Base-by-base conservation (phyloP, 1,139 yeast species). In the Entelexis paramagnoliae region DNA sequence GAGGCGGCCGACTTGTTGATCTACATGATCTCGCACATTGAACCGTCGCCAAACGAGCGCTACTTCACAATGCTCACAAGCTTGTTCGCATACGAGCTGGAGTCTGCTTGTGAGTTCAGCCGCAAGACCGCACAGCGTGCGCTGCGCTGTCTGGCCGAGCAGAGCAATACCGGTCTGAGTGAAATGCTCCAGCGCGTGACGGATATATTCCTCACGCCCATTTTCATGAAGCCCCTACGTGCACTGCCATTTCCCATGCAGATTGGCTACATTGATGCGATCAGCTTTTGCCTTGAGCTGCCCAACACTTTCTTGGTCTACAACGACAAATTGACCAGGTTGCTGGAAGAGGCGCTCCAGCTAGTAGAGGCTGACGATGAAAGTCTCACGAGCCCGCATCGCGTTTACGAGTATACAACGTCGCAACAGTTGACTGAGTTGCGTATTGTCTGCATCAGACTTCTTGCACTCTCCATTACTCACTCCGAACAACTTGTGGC, bases 231-330 rank as follows among this genome's bases (percentile, higher is more conserved):
- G 63, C 99, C 99, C 1, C 70, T 93, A 55, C 75, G 99, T 57
- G 98, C 98, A 0, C 73, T 93, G 56, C 98, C 99, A 0, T 91
- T 93, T 70, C 94, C 96, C 3, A 91, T 89, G 96, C 98, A 93
- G 69, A 91, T 93, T 53, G 98, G 98, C 33, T 89, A 91, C 66
- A 88, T 93, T 56, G 98, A 91, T 68, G 98, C 97, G 1, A 86
- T 93, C 14, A 81, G 95, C 0, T 93, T 82, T 66, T 91, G 97
- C 63, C 71, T 93, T 56, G 80, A 83, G 1, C 73, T 91, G 48
- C 91, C 86, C 9, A 79, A 84, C 56, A 78, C 95, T 0, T 88
- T 91, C 61, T 71, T 91, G 60, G 82, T 83, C 10, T 89, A 87
- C 64, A 86, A 85, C 60, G 97, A 89, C 52, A 97, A 91, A 63